Base-by-base conservation (phyloP, 768 basidiomycete species). In the Macrocybe gigantea region DNA sequence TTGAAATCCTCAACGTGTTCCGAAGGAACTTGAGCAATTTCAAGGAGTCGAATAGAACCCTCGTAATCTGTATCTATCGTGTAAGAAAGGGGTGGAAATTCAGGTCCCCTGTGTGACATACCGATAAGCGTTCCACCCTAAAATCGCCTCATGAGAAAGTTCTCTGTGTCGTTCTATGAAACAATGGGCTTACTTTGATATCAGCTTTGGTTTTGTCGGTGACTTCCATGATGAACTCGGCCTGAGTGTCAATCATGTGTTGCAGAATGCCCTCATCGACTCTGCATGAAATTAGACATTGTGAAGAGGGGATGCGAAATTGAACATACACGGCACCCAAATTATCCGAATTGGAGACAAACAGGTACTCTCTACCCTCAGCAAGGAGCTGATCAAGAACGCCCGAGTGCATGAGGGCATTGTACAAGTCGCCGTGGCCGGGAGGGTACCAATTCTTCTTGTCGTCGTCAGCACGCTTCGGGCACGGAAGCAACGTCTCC, bases 261-360 rank as follows among this genome's bases (percentile, higher is more conserved):
- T 86, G 81, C 49, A 91, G 71, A 60, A 95, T 94, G 55, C 75
- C 79, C 62, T 85, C 78, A 66, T 92, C 89, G 59, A 89, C 89
- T 53, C 87, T 82, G 45, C 8, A 51, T 33, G 49, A 45, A 42
- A 35, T 41, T 32, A 31, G 54, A 52, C 54, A 38, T 11, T 7
- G 47, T 59, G 52, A 48, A 60, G 51, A 52, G 54, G 57, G 10
- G 14, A 37, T 50, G 7, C 46, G 50, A 38, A 31, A 34, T 31
- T n/a, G n/a, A 6, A 71, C 82, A 56, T 68, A 87, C 84, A 86
- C 84, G 53, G 93, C 94, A 63, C 93, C 93, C 62, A 97, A 67
- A 67, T 96, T 96, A 69, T 96, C 94, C 41, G 93, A 93, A 77
- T 97, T 97, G 67, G 93, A 95, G 46, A 93, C 90, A 63, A 96